Conservation (phyloP, 257 asterid species). For the Coffea eugenioides region DNA sequence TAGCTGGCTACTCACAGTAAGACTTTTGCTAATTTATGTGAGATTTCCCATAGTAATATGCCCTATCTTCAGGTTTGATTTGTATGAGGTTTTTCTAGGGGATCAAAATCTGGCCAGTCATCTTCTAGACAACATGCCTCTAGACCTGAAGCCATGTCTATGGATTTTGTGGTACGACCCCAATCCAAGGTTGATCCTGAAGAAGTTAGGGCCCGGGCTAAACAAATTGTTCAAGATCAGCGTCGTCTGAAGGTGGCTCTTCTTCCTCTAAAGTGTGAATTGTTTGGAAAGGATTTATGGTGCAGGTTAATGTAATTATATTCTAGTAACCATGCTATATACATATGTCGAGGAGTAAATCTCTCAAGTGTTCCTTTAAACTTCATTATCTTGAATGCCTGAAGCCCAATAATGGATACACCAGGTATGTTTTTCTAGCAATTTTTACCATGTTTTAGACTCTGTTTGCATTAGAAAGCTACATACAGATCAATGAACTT, state of each 20-base stretch:
- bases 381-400: neutral
- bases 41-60: neutral
- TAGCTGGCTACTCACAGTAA: constrained; percentile 55
- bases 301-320: too few relatives aligned
- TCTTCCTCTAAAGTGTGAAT: neutral
- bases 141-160: constrained; percentile 71
- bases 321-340: neutral
- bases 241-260: constrained; percentile 71
- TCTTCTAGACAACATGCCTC: constrained; percentile 65
- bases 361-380: neutral
- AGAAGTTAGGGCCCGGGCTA: constrained; percentile 74
- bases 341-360: neutral
- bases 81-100: constrained; percentile 45
- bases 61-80: constrained; percentile 16
- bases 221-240: constrained; percentile 63
- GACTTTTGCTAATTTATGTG: neutral
- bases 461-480: neutral
- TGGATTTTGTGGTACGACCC: constrained; percentile 95
- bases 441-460: neutral
- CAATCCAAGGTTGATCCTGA: constrained; percentile 94
- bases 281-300: neutral
- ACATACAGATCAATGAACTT: neutral
- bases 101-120: constrained; percentile 64
- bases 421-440: neutral
- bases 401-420: neutral